Base-by-base conservation (phyloP, 164 flowering plant species). In the Macadamia tetraphylla region DNA sequence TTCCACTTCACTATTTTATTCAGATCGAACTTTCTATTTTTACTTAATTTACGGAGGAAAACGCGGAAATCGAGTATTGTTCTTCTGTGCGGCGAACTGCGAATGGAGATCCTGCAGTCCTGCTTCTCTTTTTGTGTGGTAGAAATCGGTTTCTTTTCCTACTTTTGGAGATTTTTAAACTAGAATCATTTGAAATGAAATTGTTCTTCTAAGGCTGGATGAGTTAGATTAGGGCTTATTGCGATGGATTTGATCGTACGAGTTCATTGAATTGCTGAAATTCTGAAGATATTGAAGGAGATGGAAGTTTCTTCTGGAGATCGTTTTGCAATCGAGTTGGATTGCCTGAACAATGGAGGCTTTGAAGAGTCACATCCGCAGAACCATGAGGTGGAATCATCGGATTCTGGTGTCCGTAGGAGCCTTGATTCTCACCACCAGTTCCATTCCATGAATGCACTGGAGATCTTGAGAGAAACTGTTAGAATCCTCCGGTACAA, bases 381-480 rank as follows among this genome's bases (percentile, higher is more conserved):
- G 12, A 40, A 29, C 56, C 63, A 52, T 42, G 65, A 57, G 56
- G 44, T 31, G 23, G 68, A 46, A 42, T 32, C 59, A 13, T 2
- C 63, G 3, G 65, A 66, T 55, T 52, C 58, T 43, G 64, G 62
- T 43, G 23, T 52, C 14, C 43, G 43, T 4, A 60, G 31, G 31
- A 55, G 32, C 42, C 43, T 64, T 35, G 55, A 63, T 15, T 42
- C 74, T 49, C 66, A 77, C 71, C 66, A 79, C 13, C 82, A 78
- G 64, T 78, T 85, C 53, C 79, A 76, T 57, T 73, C 96, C 0
- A 83, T 81, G 88, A 85, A 73, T 72, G 94, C 94, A 0, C 62
- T 95, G 60, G 97, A 92, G 73, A 95, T 95, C 60, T 73, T 95
- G 81, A 81, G 90, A 68, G 99, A 95, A 79, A 88, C 94, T 0